Conservation (phyloP, 78 protist species). For the Dictyostelium intermedium region DNA sequence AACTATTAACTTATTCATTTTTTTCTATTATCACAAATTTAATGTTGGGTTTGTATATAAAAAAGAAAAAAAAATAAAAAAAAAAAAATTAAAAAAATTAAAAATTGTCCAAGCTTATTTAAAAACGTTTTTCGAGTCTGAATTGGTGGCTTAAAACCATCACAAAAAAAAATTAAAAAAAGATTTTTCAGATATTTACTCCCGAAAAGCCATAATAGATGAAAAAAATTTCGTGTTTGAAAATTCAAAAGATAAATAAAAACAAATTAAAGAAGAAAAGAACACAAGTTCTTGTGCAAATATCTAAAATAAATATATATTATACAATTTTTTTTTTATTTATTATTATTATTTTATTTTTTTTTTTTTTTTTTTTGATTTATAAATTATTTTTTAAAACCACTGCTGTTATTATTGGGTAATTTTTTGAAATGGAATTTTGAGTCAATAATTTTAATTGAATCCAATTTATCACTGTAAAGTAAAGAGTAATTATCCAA, state of each 20-base stretch:
- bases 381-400: not conserved
- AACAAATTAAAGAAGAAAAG: not conserved
- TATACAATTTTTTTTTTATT: not conserved
- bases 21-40: not conserved
- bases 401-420: not conserved
- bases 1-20: not conserved
- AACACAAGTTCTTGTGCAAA: too few relatives aligned
- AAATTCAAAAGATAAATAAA: too few relatives aligned
- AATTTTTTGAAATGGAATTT: not conserved
- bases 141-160: too few relatives aligned
- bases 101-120: not conserved
- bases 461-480: conserved; percentile 16
- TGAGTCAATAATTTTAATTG: not conserved
- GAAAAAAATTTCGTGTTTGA: too few relatives aligned
- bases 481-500: conserved; percentile 32
- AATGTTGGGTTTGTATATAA: too few relatives aligned
- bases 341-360: not conserved
- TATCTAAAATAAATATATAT: not conserved
- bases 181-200: too few relatives aligned
- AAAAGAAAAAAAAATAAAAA: too few relatives aligned
- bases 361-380: not conserved
- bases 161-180: too few relatives aligned
- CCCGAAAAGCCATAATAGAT: not conserved
- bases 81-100: too few relatives aligned
- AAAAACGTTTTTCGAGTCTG: too few relatives aligned